Base-by-base conservation (phyloP, 2,329 filamentous ascomycete species). In the Coccinonectria pachysandricola region DNA sequence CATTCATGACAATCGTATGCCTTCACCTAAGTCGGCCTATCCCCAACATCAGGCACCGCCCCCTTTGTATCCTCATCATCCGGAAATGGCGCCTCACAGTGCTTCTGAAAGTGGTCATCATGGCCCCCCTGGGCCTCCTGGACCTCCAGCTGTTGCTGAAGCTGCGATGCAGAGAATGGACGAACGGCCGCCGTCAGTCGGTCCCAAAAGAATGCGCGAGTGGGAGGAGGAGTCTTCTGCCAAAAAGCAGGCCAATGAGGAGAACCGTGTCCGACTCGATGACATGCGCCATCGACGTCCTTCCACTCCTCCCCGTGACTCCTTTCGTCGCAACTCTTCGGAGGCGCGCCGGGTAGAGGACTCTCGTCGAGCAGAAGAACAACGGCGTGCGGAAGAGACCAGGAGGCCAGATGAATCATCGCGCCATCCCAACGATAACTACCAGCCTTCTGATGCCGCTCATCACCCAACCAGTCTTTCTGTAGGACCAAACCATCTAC, bases 371-470 rank as follows among this genome's bases (percentile, higher is more conserved):
- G 57, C 67, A 9, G 76, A 82, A 19, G 75, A 79, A 31, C 59
- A 65, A 29, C 69, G 73, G 14, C 71, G 75, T 12, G 57, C 67
- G 30, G 75, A 80, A 24, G 68, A 71, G 27, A 55, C 65, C 24
- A 64, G 68, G 19, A 59, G 68, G 15, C 53, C 52, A 5, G 71
- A 75, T 15, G 68, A 72, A 35, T 70, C 79, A 40, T 78, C 79
- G 43, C 79, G 82, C 26, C 76, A 82, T 29, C 71, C 68, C 16
- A 79, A 76, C 36, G 82, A 91, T 27, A 77, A 69, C 29, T 94
- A 95, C 46, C 84, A 95, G 52, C 86, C 88, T 4, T 94, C 87
- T 1, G 86, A 95, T 54, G 84, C 85, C 28, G 86, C 87, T 3
- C 87, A 94, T 49, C 87, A 93, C 48, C 49, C 54, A 12, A 53